Evolutionary conservation across 768 basidiomycete genomes (phyloP), one percentile per base, ranked within the genome.

Genomic region (Tylopilus plumbeoviolaceoides): DNA sequence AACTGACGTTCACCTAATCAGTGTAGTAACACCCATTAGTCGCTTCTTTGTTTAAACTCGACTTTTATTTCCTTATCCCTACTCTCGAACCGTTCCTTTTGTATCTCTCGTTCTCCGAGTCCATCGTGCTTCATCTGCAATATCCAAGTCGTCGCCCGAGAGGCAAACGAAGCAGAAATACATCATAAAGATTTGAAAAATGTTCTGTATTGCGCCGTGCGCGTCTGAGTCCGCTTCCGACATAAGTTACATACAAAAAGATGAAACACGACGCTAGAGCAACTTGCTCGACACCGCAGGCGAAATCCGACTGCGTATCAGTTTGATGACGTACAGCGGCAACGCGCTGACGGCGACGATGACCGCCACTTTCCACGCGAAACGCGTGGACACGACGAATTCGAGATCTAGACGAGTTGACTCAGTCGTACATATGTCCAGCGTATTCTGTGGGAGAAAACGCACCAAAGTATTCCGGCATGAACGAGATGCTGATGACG

Each of bases 401-500:
- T 88, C 78, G 43, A 97, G 83, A 72, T 99, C 95, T 98, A 39
- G 38, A 7, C 2, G 11, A 31, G 14, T 2, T 10, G 33, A 3
- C 3, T 33, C 8, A 12, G 33, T 33, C 4, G 30, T 8, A 2
- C 10, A 8, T 33, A 7, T 6, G 33, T 33, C 33, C 14, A 15
- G 33, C 10, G 28, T n/a, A n/a, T n/a, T n/a, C 1, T 3, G 7
- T 33, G 8, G 14, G 14, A 3, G 14, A 15, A 23, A 15, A 42
- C 88, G 57, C 51, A 98, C 95, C 95, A 67, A 99, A 99, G 72
- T 95, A 99, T 70, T 93, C 92, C 0, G 95, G 95, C 39, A 99
- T 72, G 71, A 99, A 94, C 0, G 85, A 83, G 57, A 99, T 97
- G 65, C 91, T 95, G 43, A 90, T 75, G 44, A 89, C 83, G 64